Base-by-base conservation (phyloP, 805 yeast genomes). In the Torulaspora delbrueckii region DNA sequence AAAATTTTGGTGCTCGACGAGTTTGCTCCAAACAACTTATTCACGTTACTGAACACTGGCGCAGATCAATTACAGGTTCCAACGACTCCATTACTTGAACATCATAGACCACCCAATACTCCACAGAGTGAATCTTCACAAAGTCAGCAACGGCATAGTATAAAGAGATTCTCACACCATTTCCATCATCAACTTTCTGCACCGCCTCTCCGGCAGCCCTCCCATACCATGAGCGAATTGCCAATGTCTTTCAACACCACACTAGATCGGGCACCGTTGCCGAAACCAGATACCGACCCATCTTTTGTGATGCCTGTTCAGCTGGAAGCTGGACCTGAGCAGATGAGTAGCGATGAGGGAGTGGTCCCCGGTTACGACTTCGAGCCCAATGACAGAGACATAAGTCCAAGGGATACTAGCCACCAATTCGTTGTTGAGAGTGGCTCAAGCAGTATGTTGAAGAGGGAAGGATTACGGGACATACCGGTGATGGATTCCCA, bases 81-180 rank as follows among this genome's bases (percentile, higher is more conserved):
- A 12, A 13, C 47, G 7, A 24, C 43, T 10, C 35, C 43, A 5
- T 16, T 37, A 5, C 8, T 31, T 5, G 37, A 43, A 10, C 43
- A 18, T 19, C 44, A 44, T 23, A 40, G 43, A 16, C 43, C 47
- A 28, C 47, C 47, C 8, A 44, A 41, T 36, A 44, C 47, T 4
- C 47, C 47, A 12, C 47, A 44, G 28, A 44, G 47, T 28, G 47
- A 44, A 27, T 25, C 39, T 2, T 28, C 47, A 14, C 43, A 43
- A 25, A 36, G 18, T 16, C 27, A 38, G 16, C 42, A 30, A 22
- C 42, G 42, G 14, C 31, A 39, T 28, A 27, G 24, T 10, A 19
- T 28, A 27, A 27, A 28, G 13, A 39, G 42, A n/a, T 28, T 32
- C n/a, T 28, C 42, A 14, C 38, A 34, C 13, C 32, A 25, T 4